Conservation (phyloP, 257 asterid genomes). For the Solanum stenotomum region DNA sequence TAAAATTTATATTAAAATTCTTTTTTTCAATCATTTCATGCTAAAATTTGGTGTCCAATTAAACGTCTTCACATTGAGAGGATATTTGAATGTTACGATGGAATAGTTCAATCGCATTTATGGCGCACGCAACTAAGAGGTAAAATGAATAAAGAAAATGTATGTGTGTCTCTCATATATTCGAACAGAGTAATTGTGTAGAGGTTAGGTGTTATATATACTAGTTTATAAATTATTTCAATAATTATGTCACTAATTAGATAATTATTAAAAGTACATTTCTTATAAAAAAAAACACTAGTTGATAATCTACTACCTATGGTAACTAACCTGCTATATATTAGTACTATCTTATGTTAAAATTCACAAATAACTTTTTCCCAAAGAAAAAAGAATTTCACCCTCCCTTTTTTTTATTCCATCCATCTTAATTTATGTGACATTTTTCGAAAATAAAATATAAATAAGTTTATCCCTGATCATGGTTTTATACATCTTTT, state of each 20-base stretch:
- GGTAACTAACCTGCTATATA: background rate
- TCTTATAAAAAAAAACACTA: background rate
- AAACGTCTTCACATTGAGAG: background rate
- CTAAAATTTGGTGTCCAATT: background rate
- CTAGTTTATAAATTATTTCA: background rate
- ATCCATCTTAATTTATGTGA: too few relatives aligned
- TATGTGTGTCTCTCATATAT: too few relatives aligned
- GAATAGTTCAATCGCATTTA: background rate
- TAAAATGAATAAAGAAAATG: background rate
- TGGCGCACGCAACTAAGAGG: background rate
- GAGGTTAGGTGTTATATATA: background rate
- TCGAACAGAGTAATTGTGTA: background rate
- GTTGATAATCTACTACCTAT: background rate
- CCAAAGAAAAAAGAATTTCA: too few relatives aligned
- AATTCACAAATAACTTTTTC: background rate
- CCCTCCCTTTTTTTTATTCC: too few relatives aligned
- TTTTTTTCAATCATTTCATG: background rate
- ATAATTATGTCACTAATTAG: background rate
- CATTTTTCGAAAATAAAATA: too few relatives aligned
- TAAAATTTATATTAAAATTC: too few relatives aligned
- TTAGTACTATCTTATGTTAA: background rate
- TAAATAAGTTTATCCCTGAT: too few relatives aligned
- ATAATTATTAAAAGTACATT: background rate
- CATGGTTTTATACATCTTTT: too few relatives aligned
- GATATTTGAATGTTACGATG: background rate